These are phyloP conservation scores for Poa annua DNA, from an alignment of 176 grass and related monocot species.

Conservation along the genomic window DNA sequence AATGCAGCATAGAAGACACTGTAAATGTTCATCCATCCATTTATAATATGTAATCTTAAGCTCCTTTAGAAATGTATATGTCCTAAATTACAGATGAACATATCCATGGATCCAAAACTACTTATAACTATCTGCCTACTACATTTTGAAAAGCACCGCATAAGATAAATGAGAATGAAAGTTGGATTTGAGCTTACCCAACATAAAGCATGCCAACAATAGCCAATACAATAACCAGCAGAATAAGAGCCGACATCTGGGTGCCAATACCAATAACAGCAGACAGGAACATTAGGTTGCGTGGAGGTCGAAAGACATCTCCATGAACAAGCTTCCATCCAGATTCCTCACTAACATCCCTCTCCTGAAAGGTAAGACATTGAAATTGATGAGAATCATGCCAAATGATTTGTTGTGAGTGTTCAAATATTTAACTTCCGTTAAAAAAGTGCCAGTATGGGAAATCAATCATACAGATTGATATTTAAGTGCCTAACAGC, in stretches of 20 bases:
- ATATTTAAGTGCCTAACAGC: neutral
- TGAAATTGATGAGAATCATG: neutral
- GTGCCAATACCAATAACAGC: slow-evolving; percentile 91
- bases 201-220: slow-evolving; percentile 96
- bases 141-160: slow-evolving; percentile 20
- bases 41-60: slow-evolving; percentile 6
- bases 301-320: slow-evolving; percentile 92
- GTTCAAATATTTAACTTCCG: neutral
- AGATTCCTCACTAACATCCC: slow-evolving; percentile 98
- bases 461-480: neutral
- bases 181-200: slow-evolving; percentile 62
- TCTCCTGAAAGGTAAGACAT: slow-evolving; percentile 58
- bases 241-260: slow-evolving; percentile 81
- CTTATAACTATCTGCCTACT: slow-evolving; percentile 8
- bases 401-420: neutral
- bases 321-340: slow-evolving; percentile 99
- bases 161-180: slow-evolving; percentile 22
- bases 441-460: neutral
- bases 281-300: slow-evolving; percentile 65
- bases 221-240: slow-evolving; percentile 92
- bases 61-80: slow-evolving; percentile 12
- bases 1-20: neutral
- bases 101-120: slow-evolving; percentile 4
- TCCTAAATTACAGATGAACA: slow-evolving; percentile 24
- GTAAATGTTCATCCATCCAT: slow-evolving; percentile 11